Evolutionary conservation across 2,329 filamentous ascomycete species (phyloP).

Genomic region (Diplocarpon rosae): DNA sequence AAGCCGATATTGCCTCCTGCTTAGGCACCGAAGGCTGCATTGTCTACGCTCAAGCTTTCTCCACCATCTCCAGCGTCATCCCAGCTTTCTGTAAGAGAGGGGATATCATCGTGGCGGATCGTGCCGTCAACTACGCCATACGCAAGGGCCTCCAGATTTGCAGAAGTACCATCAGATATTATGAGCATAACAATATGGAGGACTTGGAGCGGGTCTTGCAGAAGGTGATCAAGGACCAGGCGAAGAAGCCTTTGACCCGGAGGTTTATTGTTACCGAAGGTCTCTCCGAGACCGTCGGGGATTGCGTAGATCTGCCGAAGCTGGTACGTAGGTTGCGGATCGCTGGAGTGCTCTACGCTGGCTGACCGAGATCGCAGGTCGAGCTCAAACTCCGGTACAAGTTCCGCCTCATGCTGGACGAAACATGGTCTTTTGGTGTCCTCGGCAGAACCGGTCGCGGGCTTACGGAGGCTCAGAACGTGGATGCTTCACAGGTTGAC

Average conservation of each 20-base stretch:
- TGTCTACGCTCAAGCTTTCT: conserved; percentile 92
- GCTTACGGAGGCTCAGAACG: conserved; percentile 91
- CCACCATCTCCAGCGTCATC: conserved; percentile 92
- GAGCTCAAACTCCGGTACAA: conserved; percentile 95
- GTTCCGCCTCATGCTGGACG: conserved; percentile 93
- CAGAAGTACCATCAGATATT: conserved; percentile 85
- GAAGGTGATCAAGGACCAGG: conserved; percentile 79
- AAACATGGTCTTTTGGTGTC: conserved; percentile 95
- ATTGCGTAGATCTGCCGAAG: conserved; percentile 73
- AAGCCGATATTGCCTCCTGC: conserved; percentile 84
- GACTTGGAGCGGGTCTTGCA: conserved; percentile 79
- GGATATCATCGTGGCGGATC: conserved; percentile 93
- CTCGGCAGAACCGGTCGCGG: conserved; percentile 85
- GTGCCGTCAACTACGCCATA: conserved; percentile 85
- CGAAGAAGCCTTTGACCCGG: conserved; percentile 70
- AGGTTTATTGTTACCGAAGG: conserved; percentile 95
- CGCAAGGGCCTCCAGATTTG: conserved; percentile 91
- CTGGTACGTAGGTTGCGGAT: conserved; percentile 41
- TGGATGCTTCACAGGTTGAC: conserved; percentile 85
- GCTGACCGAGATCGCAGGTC: conserved; percentile 38
- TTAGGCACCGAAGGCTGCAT: conserved; percentile 83
- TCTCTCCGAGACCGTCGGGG: conserved; percentile 82
- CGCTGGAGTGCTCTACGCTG: neutral
- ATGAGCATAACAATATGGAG: conserved; percentile 90
- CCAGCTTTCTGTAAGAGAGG: conserved; percentile 95